Evolutionary conservation across 2,329 filamentous ascomycete genomes (phyloP).

Genomic region (Beauveria medogensis): DNA sequence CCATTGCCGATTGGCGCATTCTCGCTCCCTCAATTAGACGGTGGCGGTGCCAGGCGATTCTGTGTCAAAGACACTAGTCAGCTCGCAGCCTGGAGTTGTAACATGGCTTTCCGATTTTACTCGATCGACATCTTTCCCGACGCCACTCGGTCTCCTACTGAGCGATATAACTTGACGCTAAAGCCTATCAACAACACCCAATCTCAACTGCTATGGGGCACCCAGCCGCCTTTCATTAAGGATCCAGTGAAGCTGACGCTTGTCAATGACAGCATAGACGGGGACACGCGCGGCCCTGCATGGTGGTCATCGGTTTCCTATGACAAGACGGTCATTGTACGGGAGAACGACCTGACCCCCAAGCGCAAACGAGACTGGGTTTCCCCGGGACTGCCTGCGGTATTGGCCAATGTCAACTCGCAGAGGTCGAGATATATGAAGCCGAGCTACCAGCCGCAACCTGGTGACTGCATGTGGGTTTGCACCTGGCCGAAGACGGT

Average conservation of each 20-base stretch:
- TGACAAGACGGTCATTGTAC: constrained; percentile 49
- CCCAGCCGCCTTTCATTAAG: constrained; percentile 40
- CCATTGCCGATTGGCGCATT: constrained; percentile 48
- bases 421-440: constrained; percentile 20
- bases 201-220: constrained; percentile 41
- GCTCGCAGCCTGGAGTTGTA: constrained; percentile 56
- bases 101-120: constrained; percentile 39
- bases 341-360: constrained; percentile 28
- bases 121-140: constrained; percentile 32
- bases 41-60: constrained; percentile 39
- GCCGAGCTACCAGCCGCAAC: constrained; percentile 22
- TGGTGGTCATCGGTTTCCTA: constrained; percentile 46
- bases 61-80: constrained; percentile 51
- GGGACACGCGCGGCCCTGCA: constrained; percentile 39
- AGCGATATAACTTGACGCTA: constrained; percentile 34
- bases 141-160: constrained; percentile 19
- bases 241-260: constrained; percentile 33
- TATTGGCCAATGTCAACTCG: constrained; percentile 11
- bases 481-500: constrained; percentile 50
- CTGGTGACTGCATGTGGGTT: constrained; percentile 49
- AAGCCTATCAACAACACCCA: constrained; percentile 31
- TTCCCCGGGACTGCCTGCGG: constrained; percentile 8
- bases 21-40: constrained; percentile 44
- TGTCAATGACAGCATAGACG: constrained; percentile 44
- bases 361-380: constrained; percentile 22